Evolutionary conservation across 2,329 filamentous ascomycete species (phyloP), one percentile per base, ranked within the genome.

Genomic region (Ophiosphaerella korrae): DNA sequence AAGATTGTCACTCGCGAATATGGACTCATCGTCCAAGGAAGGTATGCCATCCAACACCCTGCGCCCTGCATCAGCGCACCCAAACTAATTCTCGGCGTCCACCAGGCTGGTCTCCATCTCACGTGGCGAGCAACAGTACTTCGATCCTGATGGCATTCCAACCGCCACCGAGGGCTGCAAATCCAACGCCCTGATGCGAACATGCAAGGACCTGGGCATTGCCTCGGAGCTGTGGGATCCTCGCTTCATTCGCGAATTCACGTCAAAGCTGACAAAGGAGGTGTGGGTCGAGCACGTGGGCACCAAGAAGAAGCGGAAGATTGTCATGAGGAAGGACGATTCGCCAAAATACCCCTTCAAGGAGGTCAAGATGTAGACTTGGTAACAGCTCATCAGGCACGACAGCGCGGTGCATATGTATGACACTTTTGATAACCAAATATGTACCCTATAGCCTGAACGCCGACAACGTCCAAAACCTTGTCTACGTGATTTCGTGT

Each of bases 141-240:
- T 97, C 77, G 85, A 84, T 63, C 84, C 90, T 31, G 92, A 97
- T 63, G 88, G 89, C 48, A 92, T 99, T 57, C 92, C 94, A 23
- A 96, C 92, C 1, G 92, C 94, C 7, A 92, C 92, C 53, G 94
- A 99, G 77, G 94, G 94, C 45, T 96, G 92, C 82, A 97, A 97
- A 77, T 96, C 92, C 57, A 99, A 99, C 72, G 94, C 94, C 11
- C 82, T 99, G 61, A 95, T 97, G 87, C 89, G 94, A 51, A 97
- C 93, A 82, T 97, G 94, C 81, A 99, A 99, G 79, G 94, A 99
- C 74, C 78, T 99, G 29, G 94, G 94, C 32, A 89, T 99, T 59
- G 94, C 91, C 1, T 92, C 88, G 58, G 94, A 99, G 76, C 83
- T 99, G 16, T 99, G 94, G 94, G 94, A 99, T 77, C 94, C 94